phyloP scores from a whole-genome alignment of 805 yeast species.

The Candida peoriensis region DNA sequence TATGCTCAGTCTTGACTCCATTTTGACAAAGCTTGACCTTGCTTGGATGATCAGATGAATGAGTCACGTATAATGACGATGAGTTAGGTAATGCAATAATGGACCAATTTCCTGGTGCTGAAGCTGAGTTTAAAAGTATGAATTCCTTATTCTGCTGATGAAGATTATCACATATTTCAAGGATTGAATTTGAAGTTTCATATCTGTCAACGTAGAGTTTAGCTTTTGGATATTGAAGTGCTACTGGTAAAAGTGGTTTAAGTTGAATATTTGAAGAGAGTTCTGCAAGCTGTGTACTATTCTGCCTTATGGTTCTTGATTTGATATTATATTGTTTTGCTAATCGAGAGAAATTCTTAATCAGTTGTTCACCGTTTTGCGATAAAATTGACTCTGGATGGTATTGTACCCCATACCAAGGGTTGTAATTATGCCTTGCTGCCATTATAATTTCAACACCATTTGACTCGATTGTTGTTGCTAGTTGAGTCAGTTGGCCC shows the following conservation, averaged over 20 bases:
- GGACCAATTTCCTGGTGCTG: constrained; percentile 84
- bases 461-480: constrained; percentile 39
- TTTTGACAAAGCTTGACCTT: constrained; percentile 3
- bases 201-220: constrained; percentile 1
- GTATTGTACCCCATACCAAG: constrained; percentile 92
- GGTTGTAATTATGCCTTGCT: constrained; percentile 50
- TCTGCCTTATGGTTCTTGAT: constrained; percentile 17
- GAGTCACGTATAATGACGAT: constrained; percentile 45
- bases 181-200: constrained; percentile 20
- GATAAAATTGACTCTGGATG: constrained; percentile 97
- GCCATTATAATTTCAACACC: constrained; percentile 66
- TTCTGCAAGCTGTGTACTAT: constrained; percentile 5
- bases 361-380: constrained; percentile 50
- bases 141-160: constrained; percentile 36
- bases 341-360: constrained; percentile 47
- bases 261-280: constrained; percentile 9
- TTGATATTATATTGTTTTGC: constrained; percentile 23
- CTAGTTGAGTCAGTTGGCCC: constrained; percentile 48
- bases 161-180: constrained; percentile 49
- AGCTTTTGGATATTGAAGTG: not conserved
- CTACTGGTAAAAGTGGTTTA: constrained; percentile 13
- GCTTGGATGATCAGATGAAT: constrained; percentile 43
- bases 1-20: not conserved
- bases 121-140: constrained; percentile 68
- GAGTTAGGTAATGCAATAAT: constrained; percentile 67